A percentile compares a stretch with the other conserved stretches of the same genome.
Evolutionary conservation across 768 basidiomycete genomes (phyloP).

Genomic region (Suillus occidentalis): DNA sequence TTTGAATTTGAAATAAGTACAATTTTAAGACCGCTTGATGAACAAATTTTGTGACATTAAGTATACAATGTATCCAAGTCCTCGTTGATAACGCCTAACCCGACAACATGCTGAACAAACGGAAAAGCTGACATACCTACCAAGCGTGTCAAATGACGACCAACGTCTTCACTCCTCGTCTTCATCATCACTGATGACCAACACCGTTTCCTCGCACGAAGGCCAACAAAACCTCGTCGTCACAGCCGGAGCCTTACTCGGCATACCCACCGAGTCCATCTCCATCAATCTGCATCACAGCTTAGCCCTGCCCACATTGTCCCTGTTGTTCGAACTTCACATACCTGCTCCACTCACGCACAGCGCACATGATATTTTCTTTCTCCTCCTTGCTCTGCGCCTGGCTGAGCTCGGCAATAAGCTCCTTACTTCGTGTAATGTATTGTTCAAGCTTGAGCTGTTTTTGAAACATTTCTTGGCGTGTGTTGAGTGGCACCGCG

Average conservation of each 20-base stretch:
- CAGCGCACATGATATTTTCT: constrained; percentile 41
- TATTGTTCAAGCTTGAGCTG: constrained; percentile 49
- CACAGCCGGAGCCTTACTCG: neutral
- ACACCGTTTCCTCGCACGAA: constrained; percentile 38
- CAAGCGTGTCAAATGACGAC: neutral
- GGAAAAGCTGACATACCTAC: constrained; percentile 11
- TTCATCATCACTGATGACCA: constrained; percentile 54
- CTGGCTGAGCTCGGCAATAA: constrained; percentile 47
- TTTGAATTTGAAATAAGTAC: neutral
- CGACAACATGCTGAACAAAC: neutral
- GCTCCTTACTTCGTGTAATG: constrained; percentile 50
- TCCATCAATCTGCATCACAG: constrained; percentile 13
- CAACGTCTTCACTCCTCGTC: constrained; percentile 28
- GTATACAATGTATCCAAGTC: constrained; percentile 3
- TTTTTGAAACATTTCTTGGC: constrained; percentile 42
- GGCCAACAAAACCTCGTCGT: constrained; percentile 40
- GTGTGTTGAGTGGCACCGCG: constrained; percentile 20
- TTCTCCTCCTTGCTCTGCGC: constrained; percentile 54
- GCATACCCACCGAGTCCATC: constrained; percentile 1
- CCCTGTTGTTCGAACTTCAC: constrained; percentile 24
- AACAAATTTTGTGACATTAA: neutral
- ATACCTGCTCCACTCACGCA: constrained; percentile 57
- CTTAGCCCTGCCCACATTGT: constrained; percentile 6
- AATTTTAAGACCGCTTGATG: neutral
- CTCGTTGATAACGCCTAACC: neutral